Conservation (phyloP, 73 alveolate genomes). For the Uronychia setigera region DNA sequence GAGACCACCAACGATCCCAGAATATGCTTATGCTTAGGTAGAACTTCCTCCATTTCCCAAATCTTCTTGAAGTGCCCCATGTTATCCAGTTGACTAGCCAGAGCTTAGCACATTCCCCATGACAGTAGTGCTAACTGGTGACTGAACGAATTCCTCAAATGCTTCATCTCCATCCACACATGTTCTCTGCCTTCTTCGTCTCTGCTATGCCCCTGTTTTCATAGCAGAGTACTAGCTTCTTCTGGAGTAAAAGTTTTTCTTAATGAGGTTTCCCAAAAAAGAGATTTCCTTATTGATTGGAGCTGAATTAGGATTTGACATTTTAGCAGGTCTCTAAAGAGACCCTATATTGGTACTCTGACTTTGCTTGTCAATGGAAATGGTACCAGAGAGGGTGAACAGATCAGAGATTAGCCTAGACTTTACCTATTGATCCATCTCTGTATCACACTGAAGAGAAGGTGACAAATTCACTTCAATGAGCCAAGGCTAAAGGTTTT, state of each 20-base stretch:
- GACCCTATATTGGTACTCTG: neutral
- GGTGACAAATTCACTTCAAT: conserved; percentile 87
- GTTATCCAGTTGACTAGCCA: too few species aligned
- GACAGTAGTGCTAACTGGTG: neutral
- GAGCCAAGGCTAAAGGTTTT: conserved; percentile 78
- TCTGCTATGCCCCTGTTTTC: neutral
- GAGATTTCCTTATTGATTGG: neutral
- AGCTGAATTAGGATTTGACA: neutral
- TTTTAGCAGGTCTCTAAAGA: neutral
- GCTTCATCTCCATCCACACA: neutral
- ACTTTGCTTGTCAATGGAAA: conserved; percentile 61
- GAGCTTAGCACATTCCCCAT: too few species aligned
- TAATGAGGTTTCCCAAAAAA: neutral
- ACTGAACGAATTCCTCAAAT: neutral
- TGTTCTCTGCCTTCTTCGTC: neutral
- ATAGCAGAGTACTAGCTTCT: neutral
- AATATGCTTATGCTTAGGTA: too few species aligned
- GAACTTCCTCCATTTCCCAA: too few species aligned
- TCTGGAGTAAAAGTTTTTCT: neutral
- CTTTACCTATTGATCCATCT: conserved; percentile 76
- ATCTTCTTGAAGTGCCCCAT: too few species aligned
- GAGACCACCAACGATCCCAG: too few species aligned
- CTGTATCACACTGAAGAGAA: conserved; percentile 68
- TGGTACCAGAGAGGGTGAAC: conserved; percentile 82
- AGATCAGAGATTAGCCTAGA: conserved; percentile 85